Base-by-base conservation (phyloP, 176 grass and related monocot species). In the Musa acuminata region DNA sequence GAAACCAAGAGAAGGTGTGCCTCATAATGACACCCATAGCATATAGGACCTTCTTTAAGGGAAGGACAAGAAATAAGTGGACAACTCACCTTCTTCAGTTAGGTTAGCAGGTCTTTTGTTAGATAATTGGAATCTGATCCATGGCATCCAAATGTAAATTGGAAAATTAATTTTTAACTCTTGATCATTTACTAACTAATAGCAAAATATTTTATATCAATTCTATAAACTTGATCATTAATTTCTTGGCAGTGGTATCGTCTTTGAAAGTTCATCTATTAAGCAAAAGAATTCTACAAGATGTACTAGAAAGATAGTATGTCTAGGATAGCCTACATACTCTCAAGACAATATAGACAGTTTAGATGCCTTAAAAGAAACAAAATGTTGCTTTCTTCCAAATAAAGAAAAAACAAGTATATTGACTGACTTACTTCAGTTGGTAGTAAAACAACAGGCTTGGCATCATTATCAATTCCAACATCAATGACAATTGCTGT, bases 401-500 rank as follows among this genome's bases (percentile, higher is more conserved):
- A 16, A 49, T 24, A 69, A 26, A 55, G 57, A 52, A 80, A 77
- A 26, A n/a, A 75, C 68, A 69, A 52, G 5, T 62, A 66, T 9
- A 51, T 62, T 19, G 9, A 71, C 23, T 20, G 62, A 66, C 81
- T 69, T 88, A 94, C 85, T 82, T 98, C 87, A 52, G 90, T 98
- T 66, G 94, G 94, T 75, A 98, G 87, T 53, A 98, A 78, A 84
- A 87, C 90, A 75, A 98, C 52, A 83, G 90, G 94, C 26, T 83
- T 77, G 67, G 77, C 62, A 25, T 88, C 83, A 85, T 72, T 81
- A 86, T 53, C 74, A 58, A 81, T 71, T 20, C 93, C 90, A 55
- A 77, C 85, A 88, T 98, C 90, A 87, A 98, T 54, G 67, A 93
- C 82, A 23, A 93, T 98, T 17, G 94, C 86, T 74, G 87, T 93